Base-by-base conservation (phyloP, 768 basidiomycete genomes). In the Rhodotorula graminis region DNA sequence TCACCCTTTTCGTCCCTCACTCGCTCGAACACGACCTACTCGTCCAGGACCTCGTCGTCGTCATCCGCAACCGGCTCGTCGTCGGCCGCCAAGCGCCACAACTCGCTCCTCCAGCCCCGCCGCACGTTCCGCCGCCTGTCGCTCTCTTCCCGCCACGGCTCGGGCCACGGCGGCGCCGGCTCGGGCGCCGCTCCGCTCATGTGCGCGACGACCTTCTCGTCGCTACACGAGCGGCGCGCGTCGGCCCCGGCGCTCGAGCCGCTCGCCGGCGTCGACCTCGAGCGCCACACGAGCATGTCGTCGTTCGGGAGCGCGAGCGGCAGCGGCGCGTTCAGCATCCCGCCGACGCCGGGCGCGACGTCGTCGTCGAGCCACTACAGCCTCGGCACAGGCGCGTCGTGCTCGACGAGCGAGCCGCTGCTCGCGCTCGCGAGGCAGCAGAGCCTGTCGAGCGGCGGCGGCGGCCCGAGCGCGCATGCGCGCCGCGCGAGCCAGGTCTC, bases 401-500 rank as follows among this genome's bases (percentile, higher is more conserved):
- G 23, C 9, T 14, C 40, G 15, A n/a, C 58, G 37, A 27, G 40
- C 58, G 40, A 40, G 25, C 25, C 9, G 40, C 33, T 33, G 15
- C 33, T 37, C 56, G 11, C 8, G n/a, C 53, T 11, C n/a, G 15
- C n/a, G 29, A 10, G 11, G 31, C 12, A 31, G 11, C 16, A 42
- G 11, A 44, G 40, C 37, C 23, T 16, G n/a, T 14, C 55, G 37
- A 6, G n/a, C 40, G 52, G n/a, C n/a, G n/a, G 5, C 47, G 9
- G 11, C 5, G 47, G 21, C 4, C 49, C 49, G 23, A 3, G 23
- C 21, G n/a, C 3, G 40, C 64, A 37, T 37, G 37, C 42, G 15
- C 64, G 64, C 31, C 64, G 64, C 56, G 44, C 56, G 16, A 49
- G 57, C 14, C 37, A 60, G 49, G 65, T 67, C 47, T 52, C 58